Conservation (phyloP, 2,329 filamentous ascomycete genomes). For the Colletotrichum karsti region DNA sequence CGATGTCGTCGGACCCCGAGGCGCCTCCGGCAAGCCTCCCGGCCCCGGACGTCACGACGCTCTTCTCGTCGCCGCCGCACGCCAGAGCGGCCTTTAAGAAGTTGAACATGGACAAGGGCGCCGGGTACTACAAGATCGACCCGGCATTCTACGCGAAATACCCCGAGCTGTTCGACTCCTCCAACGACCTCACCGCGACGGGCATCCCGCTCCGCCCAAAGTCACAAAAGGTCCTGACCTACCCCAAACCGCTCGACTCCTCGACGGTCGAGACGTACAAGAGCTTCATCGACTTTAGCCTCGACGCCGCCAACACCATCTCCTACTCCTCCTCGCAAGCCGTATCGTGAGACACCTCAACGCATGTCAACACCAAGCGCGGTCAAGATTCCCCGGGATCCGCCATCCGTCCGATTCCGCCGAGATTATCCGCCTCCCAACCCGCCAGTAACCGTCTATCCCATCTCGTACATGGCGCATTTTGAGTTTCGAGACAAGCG, state of each 20-base stretch:
- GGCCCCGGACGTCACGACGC: slow-evolving; percentile 31
- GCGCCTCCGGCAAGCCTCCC: slow-evolving; percentile 29
- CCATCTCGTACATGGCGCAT: background rate
- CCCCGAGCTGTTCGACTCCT: slow-evolving; percentile 38
- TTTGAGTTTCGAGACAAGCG: background rate
- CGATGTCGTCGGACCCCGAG: slow-evolving; percentile 12
- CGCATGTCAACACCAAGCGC: slow-evolving; percentile 2
- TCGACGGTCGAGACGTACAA: slow-evolving; percentile 40
- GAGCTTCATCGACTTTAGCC: slow-evolving; percentile 42
- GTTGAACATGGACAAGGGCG: slow-evolving; percentile 41
- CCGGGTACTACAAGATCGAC: slow-evolving; percentile 42
- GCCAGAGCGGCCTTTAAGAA: slow-evolving; percentile 36
- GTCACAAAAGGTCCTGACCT: slow-evolving; percentile 37
- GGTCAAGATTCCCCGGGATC: slow-evolving; percentile 17
- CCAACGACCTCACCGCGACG: slow-evolving; percentile 34
- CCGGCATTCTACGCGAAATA: slow-evolving; percentile 41
- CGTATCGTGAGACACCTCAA: background rate
- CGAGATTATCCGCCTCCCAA: background rate
- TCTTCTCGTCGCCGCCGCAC: slow-evolving; percentile 35
- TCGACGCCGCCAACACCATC: slow-evolving; percentile 35
- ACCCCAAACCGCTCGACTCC: slow-evolving; percentile 36
- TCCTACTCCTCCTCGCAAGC: slow-evolving; percentile 16
- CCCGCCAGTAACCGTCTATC: slow-evolving; percentile 5
- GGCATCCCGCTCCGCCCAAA: slow-evolving; percentile 37
- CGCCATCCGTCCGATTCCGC: background rate